These are phyloP conservation scores for Penicillium concentricum DNA, from an alignment of 2,329 filamentous ascomycete genomes.

Conservation along the genomic window DNA sequence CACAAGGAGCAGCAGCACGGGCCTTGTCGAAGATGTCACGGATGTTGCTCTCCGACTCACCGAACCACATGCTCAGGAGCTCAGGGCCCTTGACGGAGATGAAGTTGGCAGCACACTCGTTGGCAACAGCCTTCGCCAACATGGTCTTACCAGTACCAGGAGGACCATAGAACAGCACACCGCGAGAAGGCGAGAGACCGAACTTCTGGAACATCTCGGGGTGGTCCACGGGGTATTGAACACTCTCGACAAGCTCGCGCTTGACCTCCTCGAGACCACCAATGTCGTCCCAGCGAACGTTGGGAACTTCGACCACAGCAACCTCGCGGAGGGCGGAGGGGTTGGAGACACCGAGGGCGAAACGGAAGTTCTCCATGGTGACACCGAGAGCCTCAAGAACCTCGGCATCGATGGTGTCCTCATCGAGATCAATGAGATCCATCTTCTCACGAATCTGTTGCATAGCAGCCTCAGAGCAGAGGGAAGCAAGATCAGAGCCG, in stretches of 20 bases:
- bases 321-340: slow-evolving; percentile 98
- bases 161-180: slow-evolving; percentile 98
- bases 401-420: slow-evolving; percentile 98
- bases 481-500: slow-evolving; percentile 94
- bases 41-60: slow-evolving; percentile 99
- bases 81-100: slow-evolving; percentile 99
- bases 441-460: slow-evolving; percentile 99
- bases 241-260: slow-evolving; percentile 97
- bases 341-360: slow-evolving; percentile 96
- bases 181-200: slow-evolving; percentile 92
- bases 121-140: slow-evolving; percentile 98
- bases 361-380: slow-evolving; percentile 99
- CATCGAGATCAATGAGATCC: slow-evolving; percentile 97
- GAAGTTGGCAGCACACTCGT: slow-evolving; percentile 99
- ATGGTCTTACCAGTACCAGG: slow-evolving; percentile 99
- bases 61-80: slow-evolving; percentile 99
- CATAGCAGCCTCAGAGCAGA: slow-evolving; percentile 99
- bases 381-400: slow-evolving; percentile 97
- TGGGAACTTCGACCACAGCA: slow-evolving; percentile 97
- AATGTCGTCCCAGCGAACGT: slow-evolving; percentile 99
- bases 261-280: slow-evolving; percentile 98
- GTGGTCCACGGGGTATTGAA: slow-evolving; percentile 98
- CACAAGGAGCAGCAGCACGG: slow-evolving; percentile 92
- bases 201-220: slow-evolving; percentile 99
- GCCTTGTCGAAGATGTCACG: slow-evolving; percentile 99